These are phyloP conservation scores for Ogataea methanolica DNA, from an alignment of 805 yeast genomes.

Conservation along the genomic window DNA sequence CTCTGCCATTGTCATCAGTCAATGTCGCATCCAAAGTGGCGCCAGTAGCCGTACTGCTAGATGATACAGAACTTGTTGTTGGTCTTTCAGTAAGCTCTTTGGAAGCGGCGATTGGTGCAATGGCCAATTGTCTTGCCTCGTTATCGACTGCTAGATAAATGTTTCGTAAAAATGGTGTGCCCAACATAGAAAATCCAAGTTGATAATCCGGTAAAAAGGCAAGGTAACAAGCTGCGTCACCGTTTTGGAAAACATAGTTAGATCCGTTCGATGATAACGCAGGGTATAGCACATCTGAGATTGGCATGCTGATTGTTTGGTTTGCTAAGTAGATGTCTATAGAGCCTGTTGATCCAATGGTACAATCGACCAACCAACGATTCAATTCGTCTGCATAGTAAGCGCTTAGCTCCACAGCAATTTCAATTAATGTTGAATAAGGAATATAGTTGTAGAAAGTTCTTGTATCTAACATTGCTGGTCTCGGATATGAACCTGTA, in stretches of 20 bases:
- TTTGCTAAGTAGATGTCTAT: conserved; percentile 52
- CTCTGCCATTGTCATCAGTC: neutral
- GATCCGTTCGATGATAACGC: conserved; percentile 33
- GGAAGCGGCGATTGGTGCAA: conserved; percentile 40
- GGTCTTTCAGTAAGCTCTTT: neutral
- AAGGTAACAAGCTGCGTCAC: conserved; percentile 54
- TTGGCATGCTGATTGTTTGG: conserved; percentile 44
- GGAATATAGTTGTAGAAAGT: conserved; percentile 49
- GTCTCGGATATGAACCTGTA: conserved; percentile 34
- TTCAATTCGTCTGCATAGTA: conserved; percentile 42
- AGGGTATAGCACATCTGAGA: conserved; percentile 40
- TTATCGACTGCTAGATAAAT: conserved; percentile 61
- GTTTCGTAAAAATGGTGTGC: conserved; percentile 50
- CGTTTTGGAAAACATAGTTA: conserved; percentile 45
- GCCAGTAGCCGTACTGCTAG: neutral
- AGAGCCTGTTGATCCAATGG: conserved; percentile 44
- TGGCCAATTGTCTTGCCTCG: conserved; percentile 49
- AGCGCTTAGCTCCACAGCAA: conserved; percentile 70
- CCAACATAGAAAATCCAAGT: conserved; percentile 51
- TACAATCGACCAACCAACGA: conserved; percentile 63
- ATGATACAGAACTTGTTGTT: neutral
- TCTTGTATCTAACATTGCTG: conserved; percentile 59
- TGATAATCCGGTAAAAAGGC: conserved; percentile 43
- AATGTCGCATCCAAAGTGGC: neutral
- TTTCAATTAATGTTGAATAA: conserved; percentile 46